Percentiles rank a stretch among this genome's conserved stretches.
Evolutionary conservation across 805 yeast species (phyloP).

Genomic region (Yamadazyma akitaensis): DNA sequence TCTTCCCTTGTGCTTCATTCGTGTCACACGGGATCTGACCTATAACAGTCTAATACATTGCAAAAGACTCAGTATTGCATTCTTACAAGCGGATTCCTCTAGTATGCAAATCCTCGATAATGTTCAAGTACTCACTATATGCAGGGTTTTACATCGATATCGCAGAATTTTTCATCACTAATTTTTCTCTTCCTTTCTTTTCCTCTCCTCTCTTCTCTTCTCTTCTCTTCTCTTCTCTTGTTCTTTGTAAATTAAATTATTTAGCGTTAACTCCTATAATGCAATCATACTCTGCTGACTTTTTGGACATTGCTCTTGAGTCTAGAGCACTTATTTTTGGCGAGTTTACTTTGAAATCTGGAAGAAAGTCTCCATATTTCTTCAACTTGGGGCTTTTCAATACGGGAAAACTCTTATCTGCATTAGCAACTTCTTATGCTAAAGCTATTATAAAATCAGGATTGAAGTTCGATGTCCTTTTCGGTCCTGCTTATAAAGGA

Average conservation of each 20-base stretch:
- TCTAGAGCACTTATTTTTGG: conserved; percentile 86
- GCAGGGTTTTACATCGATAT: too few relatives aligned
- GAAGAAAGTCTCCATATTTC: conserved; percentile 93
- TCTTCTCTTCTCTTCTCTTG: conserved; percentile 6
- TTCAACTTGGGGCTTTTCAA: conserved; percentile 90
- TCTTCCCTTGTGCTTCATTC: too few relatives aligned
- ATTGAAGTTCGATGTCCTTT: conserved; percentile 81
- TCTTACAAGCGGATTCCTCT: too few relatives aligned
- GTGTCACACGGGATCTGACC: too few relatives aligned
- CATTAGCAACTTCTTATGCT: conserved; percentile 86
- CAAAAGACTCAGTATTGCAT: too few relatives aligned
- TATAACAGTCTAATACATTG: too few relatives aligned
- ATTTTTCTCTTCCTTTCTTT: conserved; percentile 6
- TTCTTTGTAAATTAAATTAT: not conserved
- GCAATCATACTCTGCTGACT: conserved; percentile 56
- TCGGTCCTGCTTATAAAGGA: conserved; percentile 98
- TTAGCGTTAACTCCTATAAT: conserved; percentile 16
- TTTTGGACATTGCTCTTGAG: conserved; percentile 79
- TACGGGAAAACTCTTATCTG: conserved; percentile 74
- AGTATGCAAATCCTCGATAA: too few relatives aligned
- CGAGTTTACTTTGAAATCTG: conserved; percentile 83
- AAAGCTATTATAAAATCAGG: conserved; percentile 78
- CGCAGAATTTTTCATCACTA: too few relatives aligned
- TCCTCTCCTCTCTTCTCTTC: conserved; percentile 8
- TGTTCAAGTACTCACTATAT: too few relatives aligned